phyloP scores from a whole-genome alignment of 345 rosid genomes.

The Dipteronia sinensis region DNA sequence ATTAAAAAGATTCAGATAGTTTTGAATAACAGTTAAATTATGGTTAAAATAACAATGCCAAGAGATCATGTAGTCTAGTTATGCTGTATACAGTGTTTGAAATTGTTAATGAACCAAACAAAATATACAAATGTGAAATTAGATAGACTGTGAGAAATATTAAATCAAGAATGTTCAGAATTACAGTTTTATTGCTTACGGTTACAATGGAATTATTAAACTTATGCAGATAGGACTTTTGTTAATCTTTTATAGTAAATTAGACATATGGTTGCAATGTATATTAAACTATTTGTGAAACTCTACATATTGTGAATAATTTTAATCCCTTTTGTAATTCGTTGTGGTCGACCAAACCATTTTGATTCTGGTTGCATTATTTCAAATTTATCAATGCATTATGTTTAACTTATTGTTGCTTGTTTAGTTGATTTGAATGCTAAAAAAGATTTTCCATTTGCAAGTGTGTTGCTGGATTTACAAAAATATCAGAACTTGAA shows the following conservation, averaged over 20 bases:
- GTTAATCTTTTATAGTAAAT: not conserved
- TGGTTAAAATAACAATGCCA: too few relatives aligned
- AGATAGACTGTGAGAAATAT: not conserved
- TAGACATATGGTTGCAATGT: not conserved
- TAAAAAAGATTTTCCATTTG: not conserved
- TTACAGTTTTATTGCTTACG: not conserved
- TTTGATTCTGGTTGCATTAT: not conserved
- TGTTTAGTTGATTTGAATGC: not conserved
- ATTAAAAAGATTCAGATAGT: too few relatives aligned
- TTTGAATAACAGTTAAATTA: too few relatives aligned
- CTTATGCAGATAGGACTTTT: not conserved
- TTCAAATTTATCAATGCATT: not conserved
- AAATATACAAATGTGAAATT: not conserved
- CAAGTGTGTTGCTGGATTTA: not conserved
- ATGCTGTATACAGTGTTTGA: not conserved
- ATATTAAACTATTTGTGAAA: not conserved
- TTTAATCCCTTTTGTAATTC: not conserved
- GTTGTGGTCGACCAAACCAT: not conserved
- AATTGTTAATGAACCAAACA: not conserved
- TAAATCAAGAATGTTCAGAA: not conserved
- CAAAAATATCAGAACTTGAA: not conserved
- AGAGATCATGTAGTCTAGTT: too few relatives aligned
- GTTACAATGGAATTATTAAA: not conserved
- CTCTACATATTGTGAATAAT: not conserved
- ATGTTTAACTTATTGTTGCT: not conserved